These are phyloP conservation scores for Hansenula anomala DNA, from an alignment of 1,139 yeast species.

Conservation along the genomic window DNA sequence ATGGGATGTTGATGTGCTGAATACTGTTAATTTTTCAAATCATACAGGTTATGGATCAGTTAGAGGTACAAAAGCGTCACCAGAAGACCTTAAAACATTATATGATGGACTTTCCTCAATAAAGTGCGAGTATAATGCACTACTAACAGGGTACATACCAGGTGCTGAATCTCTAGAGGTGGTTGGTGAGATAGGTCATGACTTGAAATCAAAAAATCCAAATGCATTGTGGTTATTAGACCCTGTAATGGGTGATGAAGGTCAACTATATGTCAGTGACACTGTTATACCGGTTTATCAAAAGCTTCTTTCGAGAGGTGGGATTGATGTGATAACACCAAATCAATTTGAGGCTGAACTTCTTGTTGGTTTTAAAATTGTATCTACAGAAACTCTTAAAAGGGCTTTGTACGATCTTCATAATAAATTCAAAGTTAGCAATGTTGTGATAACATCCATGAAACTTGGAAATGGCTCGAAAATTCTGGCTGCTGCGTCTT, in stretches of 20 bases:
- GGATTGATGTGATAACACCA: conserved; percentile 61
- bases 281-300: conserved; percentile 52
- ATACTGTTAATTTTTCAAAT: conserved; percentile 61
- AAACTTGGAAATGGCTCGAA: conserved; percentile 13
- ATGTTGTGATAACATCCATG: conserved; percentile 45
- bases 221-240: conserved; percentile 46
- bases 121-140: conserved; percentile 36
- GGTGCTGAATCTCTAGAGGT: conserved; percentile 38
- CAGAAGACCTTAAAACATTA: conserved; percentile 25
- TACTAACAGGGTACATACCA: conserved; percentile 60
- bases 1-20: conserved; percentile 65
- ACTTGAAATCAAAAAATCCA: conserved; percentile 21
- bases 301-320: conserved; percentile 32
- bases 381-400: conserved; percentile 30
- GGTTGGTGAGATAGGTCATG: conserved; percentile 24
- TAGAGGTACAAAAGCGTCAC: conserved; percentile 29
- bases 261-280: conserved; percentile 55
- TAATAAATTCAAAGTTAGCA: conserved; percentile 33
- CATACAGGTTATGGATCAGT: conserved; percentile 63
- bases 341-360: conserved; percentile 70
- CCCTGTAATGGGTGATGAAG: conserved; percentile 78
- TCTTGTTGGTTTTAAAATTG: conserved; percentile 41
- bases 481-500: conserved; percentile 14
- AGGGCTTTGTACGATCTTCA: conserved; percentile 40
- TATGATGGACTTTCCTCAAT: conserved; percentile 30